Conservation (phyloP, 2,329 filamentous ascomycete species). For the Penicillium janthinellum region DNA sequence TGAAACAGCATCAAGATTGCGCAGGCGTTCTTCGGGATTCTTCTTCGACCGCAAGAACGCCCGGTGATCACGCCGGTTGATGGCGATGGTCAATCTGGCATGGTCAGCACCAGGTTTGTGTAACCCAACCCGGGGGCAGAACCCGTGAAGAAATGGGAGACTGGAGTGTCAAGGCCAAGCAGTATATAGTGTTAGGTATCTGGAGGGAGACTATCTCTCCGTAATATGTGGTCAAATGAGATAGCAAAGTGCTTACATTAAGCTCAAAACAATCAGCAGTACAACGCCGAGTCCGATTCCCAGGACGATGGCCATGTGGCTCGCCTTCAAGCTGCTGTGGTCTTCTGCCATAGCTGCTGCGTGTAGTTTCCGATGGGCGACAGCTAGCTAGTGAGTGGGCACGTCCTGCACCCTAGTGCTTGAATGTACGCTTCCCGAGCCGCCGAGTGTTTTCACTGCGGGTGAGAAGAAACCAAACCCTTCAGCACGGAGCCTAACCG, state of each 20-base stretch:
- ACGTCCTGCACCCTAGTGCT: neutral
- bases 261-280: constrained; percentile 34
- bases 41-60: constrained; percentile 26
- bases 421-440: neutral
- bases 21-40: constrained; percentile 33
- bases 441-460: neutral
- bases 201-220: neutral
- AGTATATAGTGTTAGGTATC: neutral
- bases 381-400: neutral
- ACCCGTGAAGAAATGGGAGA: neutral
- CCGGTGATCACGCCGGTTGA: constrained; percentile 35
- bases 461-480: neutral
- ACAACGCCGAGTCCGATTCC: constrained; percentile 37
- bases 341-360: constrained; percentile 21
- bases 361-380: constrained; percentile 15
- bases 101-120: constrained; percentile 6
- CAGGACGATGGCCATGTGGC: constrained; percentile 37
- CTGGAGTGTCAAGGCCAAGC: neutral
- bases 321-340: constrained; percentile 23
- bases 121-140: constrained; percentile 8
- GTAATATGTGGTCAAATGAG: neutral
- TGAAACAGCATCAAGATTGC: constrained; percentile 39
- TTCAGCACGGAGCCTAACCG: neutral
- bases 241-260: constrained; percentile 30
- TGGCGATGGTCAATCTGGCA: constrained; percentile 34